Evolutionary conservation across 257 asterid species (phyloP).

Genomic region (Solanum ahanhuiri): DNA sequence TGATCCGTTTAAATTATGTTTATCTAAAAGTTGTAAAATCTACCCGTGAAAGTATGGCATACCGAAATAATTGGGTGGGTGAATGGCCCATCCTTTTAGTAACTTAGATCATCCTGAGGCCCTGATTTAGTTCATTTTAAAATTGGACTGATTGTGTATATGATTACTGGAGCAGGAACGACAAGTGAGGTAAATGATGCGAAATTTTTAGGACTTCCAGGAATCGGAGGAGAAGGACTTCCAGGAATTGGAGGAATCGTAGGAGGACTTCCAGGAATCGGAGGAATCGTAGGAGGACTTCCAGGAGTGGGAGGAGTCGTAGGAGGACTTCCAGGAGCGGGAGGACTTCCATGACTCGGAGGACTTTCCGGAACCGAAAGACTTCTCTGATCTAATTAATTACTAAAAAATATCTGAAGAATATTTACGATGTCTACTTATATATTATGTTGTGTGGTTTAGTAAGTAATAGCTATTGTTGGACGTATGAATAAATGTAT

Average conservation of each 20-base stretch:
- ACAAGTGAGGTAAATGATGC: too few relatives aligned
- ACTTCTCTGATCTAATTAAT: neutral
- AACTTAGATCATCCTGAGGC: too few relatives aligned
- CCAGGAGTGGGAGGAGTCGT: too few relatives aligned
- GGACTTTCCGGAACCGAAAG: too few relatives aligned
- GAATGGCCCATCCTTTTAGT: too few relatives aligned
- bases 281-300: too few relatives aligned
- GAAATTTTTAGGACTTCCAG: neutral
- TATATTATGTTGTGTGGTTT: neutral
- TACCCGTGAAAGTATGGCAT: neutral
- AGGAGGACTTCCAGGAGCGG: too few relatives aligned
- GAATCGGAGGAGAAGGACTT: neutral
- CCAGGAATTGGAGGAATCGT: fast-evolving
- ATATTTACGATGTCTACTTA: too few relatives aligned
- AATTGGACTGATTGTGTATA: too few relatives aligned
- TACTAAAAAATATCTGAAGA: neutral
- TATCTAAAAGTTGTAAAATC: neutral
- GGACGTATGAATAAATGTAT: neutral
- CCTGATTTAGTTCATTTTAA: too few relatives aligned
- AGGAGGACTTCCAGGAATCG: neutral
- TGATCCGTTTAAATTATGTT: neutral
- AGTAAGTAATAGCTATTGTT: neutral
- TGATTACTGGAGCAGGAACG: too few relatives aligned
- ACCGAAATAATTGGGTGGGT: too few relatives aligned
- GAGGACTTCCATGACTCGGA: neutral